Evolutionary conservation across 805 yeast species (phyloP).

Genomic region (Cyberlindnera sargentensis): DNA sequence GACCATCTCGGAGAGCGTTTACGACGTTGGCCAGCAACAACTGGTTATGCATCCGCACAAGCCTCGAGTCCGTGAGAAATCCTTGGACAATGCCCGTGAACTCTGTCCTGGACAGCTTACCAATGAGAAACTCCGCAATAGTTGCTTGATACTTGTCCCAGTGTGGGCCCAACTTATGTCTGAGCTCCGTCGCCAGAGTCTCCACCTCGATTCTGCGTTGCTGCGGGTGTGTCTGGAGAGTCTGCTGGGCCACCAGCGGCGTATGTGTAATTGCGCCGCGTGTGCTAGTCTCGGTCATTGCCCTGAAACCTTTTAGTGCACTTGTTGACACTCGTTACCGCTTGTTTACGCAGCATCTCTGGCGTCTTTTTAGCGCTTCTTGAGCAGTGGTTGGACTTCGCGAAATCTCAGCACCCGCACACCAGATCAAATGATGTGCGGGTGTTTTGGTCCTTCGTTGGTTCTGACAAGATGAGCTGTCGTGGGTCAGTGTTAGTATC

Average conservation of each 20-base stretch:
- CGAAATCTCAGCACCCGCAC: too few relatives aligned
- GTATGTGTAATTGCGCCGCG: slow-evolving; percentile 9
- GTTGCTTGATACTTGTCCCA: slow-evolving; percentile 88
- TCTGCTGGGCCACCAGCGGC: slow-evolving; percentile 11
- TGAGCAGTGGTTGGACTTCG: too few relatives aligned
- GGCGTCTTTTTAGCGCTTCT: too few relatives aligned
- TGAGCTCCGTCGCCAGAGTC: slow-evolving; percentile 62
- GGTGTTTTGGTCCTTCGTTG: too few relatives aligned
- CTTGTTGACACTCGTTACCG: neutral
- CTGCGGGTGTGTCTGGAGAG: slow-evolving; percentile 3
- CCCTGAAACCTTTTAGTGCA: too few relatives aligned
- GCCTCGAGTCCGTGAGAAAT: slow-evolving; percentile 33
- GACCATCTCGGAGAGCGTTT: slow-evolving; percentile 62
- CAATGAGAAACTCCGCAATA: slow-evolving; percentile 67
- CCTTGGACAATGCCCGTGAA: slow-evolving; percentile 50
- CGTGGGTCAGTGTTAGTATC: too few relatives aligned
- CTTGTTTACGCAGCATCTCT: neutral
- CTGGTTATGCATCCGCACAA: slow-evolving; percentile 69
- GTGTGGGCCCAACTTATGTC: slow-evolving; percentile 55
- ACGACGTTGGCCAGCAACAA: slow-evolving; percentile 75
- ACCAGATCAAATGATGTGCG: too few relatives aligned
- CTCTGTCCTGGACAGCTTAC: slow-evolving; percentile 73
- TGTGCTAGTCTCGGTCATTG: slow-evolving; percentile 1
- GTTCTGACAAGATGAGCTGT: too few relatives aligned
- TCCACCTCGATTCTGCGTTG: slow-evolving; percentile 50